Evolutionary conservation across 2,329 filamentous ascomycete species (phyloP), one percentile per base, ranked within the genome.

Genomic region (Aspergillus amoenus): DNA sequence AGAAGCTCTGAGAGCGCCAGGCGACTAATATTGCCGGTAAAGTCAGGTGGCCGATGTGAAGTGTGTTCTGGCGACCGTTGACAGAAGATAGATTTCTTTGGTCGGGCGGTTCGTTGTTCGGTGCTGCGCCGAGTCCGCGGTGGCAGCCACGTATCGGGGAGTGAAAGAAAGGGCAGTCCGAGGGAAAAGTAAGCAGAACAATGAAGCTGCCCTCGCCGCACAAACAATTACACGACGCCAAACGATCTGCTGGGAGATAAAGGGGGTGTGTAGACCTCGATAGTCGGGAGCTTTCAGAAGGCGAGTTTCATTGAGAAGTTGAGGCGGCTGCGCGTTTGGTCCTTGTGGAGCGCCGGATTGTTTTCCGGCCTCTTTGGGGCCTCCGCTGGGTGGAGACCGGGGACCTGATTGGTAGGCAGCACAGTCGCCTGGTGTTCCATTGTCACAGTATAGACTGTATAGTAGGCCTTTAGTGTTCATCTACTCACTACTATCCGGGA

Each of bases 61-160:
- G 27, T 11, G 22, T 30, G 43, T 45, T 27, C 43, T 17, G n/a
- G 22, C 43, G 24, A 45, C 43, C 43, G 43, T 45, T 13, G 43
- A 24, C 27, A 44, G 42, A 18, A 13, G 18, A 22, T 24, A 13
- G 42, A 13, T 44, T 44, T 41, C 44, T 55, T 48, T 12, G 44
- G 30, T 39, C 15, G 30, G 42, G 40, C 27, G 24, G 22, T 27
- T 41, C 21, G 27, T 59, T 50, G 58, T 61, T 56, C 57, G 57
- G 47, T 58, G 32, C 53, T 57, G 61, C 52, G 62, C 57, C 62
- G 52, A 64, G 59, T 65, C 60, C 61, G 61, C 55, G 58, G 58
- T 52, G 53, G 57, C 60, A 52, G 62, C 55, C 49, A 49, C 48
- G 24, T 21, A 22, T 50, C 39, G 44, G 43, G 52, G 52, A 44